Conservation (phyloP, 2,329 filamentous ascomycete species). For the Hypoxylon rubiginosum region DNA sequence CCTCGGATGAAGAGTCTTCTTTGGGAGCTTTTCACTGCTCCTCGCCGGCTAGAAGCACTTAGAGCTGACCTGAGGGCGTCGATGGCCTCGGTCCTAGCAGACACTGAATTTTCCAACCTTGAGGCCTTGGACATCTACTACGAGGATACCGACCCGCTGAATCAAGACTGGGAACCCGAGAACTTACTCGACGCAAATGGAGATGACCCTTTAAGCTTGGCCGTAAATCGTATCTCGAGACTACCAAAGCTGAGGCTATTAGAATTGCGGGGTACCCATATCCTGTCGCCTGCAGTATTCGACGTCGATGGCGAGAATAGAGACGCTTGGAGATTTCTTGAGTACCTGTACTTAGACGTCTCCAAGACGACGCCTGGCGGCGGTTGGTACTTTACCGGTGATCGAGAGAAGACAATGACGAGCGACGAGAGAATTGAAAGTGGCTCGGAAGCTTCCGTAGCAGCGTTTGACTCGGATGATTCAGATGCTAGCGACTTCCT, state of each 20-base stretch:
- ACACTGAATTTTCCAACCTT: conserved; percentile 11
- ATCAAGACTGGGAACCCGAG: conserved; percentile 12
- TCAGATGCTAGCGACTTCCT: not conserved
- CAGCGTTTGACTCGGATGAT: not conserved
- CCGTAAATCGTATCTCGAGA: conserved; percentile 19
- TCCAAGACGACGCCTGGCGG: conserved; percentile 12
- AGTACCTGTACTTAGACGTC: not conserved
- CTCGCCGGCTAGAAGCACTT: not conserved
- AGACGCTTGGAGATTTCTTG: conserved; percentile 9
- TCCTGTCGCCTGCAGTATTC: conserved; percentile 20
- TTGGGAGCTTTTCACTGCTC: not conserved
- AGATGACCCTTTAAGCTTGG: conserved; percentile 17
- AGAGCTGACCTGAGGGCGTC: conserved; percentile 7
- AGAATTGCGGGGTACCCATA: not conserved
- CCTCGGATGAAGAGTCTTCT: not conserved
- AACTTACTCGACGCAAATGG: conserved; percentile 6
- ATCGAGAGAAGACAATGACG: not conserved
- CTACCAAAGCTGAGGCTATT: conserved; percentile 5
- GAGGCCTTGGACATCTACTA: not conserved
- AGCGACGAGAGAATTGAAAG: not conserved
- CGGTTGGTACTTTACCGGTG: conserved; percentile 19
- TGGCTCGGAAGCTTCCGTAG: not conserved
- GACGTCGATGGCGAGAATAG: not conserved
- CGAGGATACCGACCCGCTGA: not conserved
- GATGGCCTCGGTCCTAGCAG: conserved; percentile 6